phyloP scores from a whole-genome alignment of 495 filamentous ascomycete genomes.

The Talaromyces adpressus region DNA sequence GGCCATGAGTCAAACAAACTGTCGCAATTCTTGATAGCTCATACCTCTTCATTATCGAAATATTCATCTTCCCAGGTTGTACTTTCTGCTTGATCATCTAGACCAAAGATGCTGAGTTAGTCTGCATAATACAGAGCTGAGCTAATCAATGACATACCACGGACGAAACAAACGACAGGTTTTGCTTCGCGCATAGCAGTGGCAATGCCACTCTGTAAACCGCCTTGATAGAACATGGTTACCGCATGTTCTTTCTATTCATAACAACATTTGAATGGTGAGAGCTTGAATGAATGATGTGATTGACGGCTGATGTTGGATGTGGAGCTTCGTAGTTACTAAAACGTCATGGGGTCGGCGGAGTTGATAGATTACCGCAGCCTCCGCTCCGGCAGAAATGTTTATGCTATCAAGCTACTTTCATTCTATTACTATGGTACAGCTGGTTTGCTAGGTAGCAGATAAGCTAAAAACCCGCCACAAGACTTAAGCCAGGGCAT shows the following conservation, averaged over 20 bases:
- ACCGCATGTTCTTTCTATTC: conserved; percentile 6
- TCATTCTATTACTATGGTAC: no score
- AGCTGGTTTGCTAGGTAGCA: no score
- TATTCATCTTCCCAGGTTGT: conserved; percentile 70
- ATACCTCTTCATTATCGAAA: conserved; percentile 45
- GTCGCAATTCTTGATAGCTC: background rate
- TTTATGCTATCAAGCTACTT: no score
- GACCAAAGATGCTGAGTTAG: conserved; percentile 6
- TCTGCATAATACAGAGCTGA: no score
- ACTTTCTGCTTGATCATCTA: conserved; percentile 62
- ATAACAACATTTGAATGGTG: background rate
- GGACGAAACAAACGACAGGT: conserved; percentile 62
- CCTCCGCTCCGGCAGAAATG: no score
- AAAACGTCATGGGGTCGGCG: background rate
- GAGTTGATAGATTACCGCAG: no score
- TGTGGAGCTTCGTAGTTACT: background rate
- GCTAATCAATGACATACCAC: conserved; percentile 45
- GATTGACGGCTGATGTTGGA: background rate
- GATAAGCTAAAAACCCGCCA: no score
- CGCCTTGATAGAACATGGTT: conserved; percentile 72
- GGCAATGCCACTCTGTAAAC: conserved; percentile 70
- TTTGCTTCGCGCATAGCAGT: conserved; percentile 61
- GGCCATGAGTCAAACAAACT: background rate
- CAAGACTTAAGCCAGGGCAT: no score
- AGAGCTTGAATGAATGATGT: background rate